phyloP scores from a whole-genome alignment of 2,329 filamentous ascomycete species.

The Sphaerulina musiva region DNA sequence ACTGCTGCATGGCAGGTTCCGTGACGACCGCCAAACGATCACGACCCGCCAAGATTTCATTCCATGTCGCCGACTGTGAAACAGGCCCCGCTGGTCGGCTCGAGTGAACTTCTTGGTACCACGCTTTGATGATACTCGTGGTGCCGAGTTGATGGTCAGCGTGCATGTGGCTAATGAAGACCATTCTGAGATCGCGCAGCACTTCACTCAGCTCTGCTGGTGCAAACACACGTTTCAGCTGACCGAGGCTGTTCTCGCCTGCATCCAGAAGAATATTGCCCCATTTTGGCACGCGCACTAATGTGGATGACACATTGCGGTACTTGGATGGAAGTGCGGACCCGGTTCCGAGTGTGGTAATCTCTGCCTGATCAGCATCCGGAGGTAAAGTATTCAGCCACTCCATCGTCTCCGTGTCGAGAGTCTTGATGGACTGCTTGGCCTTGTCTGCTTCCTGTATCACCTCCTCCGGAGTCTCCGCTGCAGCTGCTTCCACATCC shows the following conservation, averaged over 20 bases:
- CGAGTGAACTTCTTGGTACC: conserved; percentile 56
- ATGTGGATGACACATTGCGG: conserved; percentile 85
- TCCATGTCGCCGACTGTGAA: conserved; percentile 14
- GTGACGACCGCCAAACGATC: conserved; percentile 58
- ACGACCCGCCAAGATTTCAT: conserved; percentile 23
- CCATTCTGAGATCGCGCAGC: conserved; percentile 67
- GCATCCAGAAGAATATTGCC: conserved; percentile 90
- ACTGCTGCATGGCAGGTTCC: conserved; percentile 63
- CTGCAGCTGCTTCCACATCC: conserved; percentile 41
- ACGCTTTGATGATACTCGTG: conserved; percentile 71
- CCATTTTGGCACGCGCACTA: conserved; percentile 73
- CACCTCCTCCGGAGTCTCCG: conserved; percentile 44
- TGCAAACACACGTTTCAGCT: conserved; percentile 68
- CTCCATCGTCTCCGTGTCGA: conserved; percentile 43
- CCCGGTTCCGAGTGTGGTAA: conserved; percentile 84
- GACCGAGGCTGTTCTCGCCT: conserved; percentile 86
- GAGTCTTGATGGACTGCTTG: conserved; percentile 33
- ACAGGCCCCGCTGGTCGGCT: conserved; percentile 27
- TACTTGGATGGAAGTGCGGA: conserved; percentile 88
- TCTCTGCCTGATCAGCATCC: conserved; percentile 63
- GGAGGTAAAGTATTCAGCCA: conserved; percentile 60
- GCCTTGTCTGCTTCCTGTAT: conserved; percentile 47
- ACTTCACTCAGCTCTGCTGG: conserved; percentile 60
- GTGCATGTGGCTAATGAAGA: conserved; percentile 94
- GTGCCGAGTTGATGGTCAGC: conserved; percentile 93